These are phyloP conservation scores for Ustilago bromivora DNA, from an alignment of 1,284 basidiomycete genomes.

Conservation along the genomic window DNA sequence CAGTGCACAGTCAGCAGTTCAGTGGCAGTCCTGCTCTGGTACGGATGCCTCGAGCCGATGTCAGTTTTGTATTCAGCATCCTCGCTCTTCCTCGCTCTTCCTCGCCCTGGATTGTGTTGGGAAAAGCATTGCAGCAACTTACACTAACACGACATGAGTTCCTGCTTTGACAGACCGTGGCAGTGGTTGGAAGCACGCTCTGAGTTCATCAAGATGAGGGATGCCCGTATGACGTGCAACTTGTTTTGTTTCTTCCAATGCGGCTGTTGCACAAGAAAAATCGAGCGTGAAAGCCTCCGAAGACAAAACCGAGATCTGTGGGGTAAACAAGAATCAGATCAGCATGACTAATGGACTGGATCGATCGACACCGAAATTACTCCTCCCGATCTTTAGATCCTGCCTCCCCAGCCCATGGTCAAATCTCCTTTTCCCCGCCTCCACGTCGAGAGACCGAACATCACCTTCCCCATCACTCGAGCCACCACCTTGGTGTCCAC, in stretches of 20 bases:
- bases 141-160: neutral
- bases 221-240: conserved; percentile 8
- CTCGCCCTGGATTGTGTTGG: neutral
- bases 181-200: neutral
- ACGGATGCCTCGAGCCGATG: neutral
- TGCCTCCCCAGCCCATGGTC: too few species aligned
- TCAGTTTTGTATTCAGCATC: neutral
- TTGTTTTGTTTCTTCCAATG: conserved; percentile 5
- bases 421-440: neutral
- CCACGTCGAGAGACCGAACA: too few species aligned
- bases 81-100: neutral
- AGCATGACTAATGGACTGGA: neutral
- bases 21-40: neutral
- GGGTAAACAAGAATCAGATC: neutral
- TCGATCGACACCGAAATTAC: neutral
- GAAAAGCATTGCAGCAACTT: neutral
- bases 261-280: conserved; percentile 1
- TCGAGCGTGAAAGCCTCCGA: conserved; percentile 15
- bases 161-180: neutral
- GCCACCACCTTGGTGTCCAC: too few species aligned
- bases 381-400: too few species aligned
- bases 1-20: neutral
- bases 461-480: too few species aligned
- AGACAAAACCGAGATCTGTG: neutral
- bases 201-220: neutral